Evolutionary conservation across 371 early-diverging fungal species (phyloP), one percentile per base, ranked within the genome.

Genomic region (Haplosporangium sp.): DNA sequence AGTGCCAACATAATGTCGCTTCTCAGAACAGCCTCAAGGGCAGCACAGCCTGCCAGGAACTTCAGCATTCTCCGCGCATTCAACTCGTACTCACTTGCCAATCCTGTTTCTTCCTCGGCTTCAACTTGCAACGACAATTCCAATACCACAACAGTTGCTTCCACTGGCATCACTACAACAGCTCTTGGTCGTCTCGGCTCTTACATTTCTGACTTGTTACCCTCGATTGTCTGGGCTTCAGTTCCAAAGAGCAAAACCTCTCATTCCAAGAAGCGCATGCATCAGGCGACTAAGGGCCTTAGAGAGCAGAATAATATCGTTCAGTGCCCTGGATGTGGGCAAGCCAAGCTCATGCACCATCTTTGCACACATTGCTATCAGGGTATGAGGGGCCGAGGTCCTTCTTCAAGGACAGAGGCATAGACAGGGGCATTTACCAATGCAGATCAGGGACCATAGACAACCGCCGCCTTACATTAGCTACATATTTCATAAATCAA

Each of bases 171-270:
- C 63, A n/a, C 72, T 56, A 81, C 82, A 48, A 72, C 76, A 6
- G 65, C 64, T 34, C 72, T 81, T 13, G 82, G 82, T 47, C 76
- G 82, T 50, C 61, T 81, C 44, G 76, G 82, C 65, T 71, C 69
- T 11, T 81, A 81, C 50, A 81, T 81, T 60, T 74, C 82, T 39
- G 82, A 81, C 48, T 63, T 81, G 63, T 34, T 81, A 39, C 82
- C 82, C 5, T 81, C 89, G 11, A 85, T 94, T 53, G 86, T 94
- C 60, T 90, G 91, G 85, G 94, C 94, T 0, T 61, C 86, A n/a
- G 96, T 92, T 52, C 96, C 96, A 35, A 95, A 95, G 84, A 92
- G 93, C 87, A 91, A 93, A 84, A 95, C 95, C 0, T 94, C 95
- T 20, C 95, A 95, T 74, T 89, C 92, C 47, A 94, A 93, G 84